A percentile compares a stretch with the other conserved stretches of the same genome.
Conservation (phyloP, 257 asterid genomes). For the Cinchona pubescens region DNA sequence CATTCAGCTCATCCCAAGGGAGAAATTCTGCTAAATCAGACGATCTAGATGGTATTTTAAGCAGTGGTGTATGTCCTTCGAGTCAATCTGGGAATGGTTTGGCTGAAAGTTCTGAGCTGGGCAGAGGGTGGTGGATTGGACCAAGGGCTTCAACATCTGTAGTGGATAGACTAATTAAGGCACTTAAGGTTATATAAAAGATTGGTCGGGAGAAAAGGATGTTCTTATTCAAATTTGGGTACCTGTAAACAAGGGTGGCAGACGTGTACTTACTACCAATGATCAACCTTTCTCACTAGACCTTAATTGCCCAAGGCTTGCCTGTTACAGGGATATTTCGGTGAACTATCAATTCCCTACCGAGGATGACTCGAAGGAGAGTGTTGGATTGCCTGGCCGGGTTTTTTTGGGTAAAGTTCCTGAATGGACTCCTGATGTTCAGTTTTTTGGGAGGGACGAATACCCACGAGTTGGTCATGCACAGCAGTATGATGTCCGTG, state of each 20-base stretch:
- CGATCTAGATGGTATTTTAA: conserved; percentile 27
- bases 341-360: conserved; percentile 64
- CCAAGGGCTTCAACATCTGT: conserved; percentile 62
- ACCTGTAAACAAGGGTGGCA: conserved; percentile 61
- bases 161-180: conserved; percentile 61
- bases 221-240: conserved; percentile 88
- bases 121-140: conserved; percentile 65
- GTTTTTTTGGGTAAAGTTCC: conserved; percentile 74
- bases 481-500: conserved; percentile 67
- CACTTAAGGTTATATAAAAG: conserved; percentile 55
- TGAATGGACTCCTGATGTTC: conserved; percentile 97
- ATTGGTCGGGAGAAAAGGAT: conserved; percentile 47
- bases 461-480: conserved; percentile 78
- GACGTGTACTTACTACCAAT: conserved; percentile 64
- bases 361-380: conserved; percentile 61
- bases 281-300: conserved; percentile 63
- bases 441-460: conserved; percentile 67
- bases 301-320: conserved; percentile 60
- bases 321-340: conserved; percentile 68
- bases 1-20: conserved; percentile 44
- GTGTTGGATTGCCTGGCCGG: conserved; percentile 80
- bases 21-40: conserved; percentile 26
- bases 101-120: conserved; percentile 36
- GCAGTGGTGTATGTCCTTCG: conserved; percentile 20
- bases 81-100: conserved; percentile 27